A percentile compares a stretch with the other conserved stretches of the same genome.
These are phyloP conservation scores for Backusella parvicylindrica DNA, from an alignment of 192 early-diverging fungal species.

Conservation along the genomic window DNA sequence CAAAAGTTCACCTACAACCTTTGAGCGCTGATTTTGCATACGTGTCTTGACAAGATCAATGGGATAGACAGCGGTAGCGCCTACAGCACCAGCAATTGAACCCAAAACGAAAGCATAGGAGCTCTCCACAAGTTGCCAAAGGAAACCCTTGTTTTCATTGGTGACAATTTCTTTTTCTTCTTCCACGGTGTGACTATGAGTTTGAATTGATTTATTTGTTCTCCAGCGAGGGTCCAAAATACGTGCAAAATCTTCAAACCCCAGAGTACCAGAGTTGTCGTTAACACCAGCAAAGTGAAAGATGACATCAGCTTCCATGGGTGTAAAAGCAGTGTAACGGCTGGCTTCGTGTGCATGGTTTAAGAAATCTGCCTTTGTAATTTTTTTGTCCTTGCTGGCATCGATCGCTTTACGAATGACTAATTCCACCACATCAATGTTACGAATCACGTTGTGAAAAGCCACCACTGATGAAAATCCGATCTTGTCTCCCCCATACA, in stretches of 20 bases:
- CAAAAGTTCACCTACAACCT: constrained; percentile 83
- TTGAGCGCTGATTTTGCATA: constrained; percentile 96
- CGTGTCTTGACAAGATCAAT: constrained; percentile 98
- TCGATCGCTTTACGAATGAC: constrained; percentile 53
- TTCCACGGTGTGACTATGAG: background rate
- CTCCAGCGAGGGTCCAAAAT: constrained; percentile 56
- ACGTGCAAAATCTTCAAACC: constrained; percentile 45
- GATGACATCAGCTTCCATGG: constrained; percentile 72
- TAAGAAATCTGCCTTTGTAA: constrained; percentile 65
- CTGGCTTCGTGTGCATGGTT: constrained; percentile 49
- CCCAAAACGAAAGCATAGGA: constrained; percentile 68
- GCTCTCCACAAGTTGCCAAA: constrained; percentile 27
- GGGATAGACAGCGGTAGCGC: constrained; percentile 93
- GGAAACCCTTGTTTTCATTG: constrained; percentile 21
- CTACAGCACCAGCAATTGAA: constrained; percentile 88
- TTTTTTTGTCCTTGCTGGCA: constrained; percentile 42
- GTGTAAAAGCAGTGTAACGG: constrained; percentile 60
- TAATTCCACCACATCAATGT: constrained; percentile 68
- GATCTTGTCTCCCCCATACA: constrained; percentile 56
- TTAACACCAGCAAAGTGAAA: constrained; percentile 63
- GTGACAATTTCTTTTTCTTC: background rate
- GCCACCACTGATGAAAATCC: constrained; percentile 62
- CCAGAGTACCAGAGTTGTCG: constrained; percentile 43
- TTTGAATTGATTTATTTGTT: constrained; percentile 15
- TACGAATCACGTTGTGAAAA: constrained; percentile 57